A percentile compares a stretch with the other conserved stretches of the same genome.
phyloP scores from a whole-genome alignment of 352 stramenopile species.

The Phytophthora citricola region DNA sequence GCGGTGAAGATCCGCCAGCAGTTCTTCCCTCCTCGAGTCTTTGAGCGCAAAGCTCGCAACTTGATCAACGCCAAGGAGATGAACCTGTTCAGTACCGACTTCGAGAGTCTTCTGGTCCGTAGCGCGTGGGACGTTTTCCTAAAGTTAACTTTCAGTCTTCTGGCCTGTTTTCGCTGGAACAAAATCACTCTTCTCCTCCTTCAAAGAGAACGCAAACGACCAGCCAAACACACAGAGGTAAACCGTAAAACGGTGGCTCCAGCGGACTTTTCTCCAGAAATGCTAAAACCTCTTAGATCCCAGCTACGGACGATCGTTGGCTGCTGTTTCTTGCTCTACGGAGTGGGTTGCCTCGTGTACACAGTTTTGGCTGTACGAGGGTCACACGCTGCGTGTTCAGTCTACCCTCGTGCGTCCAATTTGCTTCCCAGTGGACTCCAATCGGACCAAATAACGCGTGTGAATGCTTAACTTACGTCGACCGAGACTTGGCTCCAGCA shows the following conservation, averaged over 20 bases:
- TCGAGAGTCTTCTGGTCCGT: slow-evolving; percentile 37
- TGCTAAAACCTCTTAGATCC: too few relatives aligned
- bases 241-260: background rate
- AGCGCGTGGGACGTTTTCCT: slow-evolving; percentile 29
- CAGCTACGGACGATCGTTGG: too few relatives aligned
- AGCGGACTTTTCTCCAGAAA: background rate
- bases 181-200: slow-evolving; percentile 35
- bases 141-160: slow-evolving; percentile 40
- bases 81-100: slow-evolving; percentile 44
- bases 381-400: slow-evolving; percentile 12
- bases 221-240: background rate
- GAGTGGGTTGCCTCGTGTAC: slow-evolving; percentile 4
- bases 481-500: slow-evolving; percentile 37
- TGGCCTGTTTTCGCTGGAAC: slow-evolving; percentile 38
- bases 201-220: slow-evolving; percentile 7
- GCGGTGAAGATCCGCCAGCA: slow-evolving; percentile 39
- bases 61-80: slow-evolving; percentile 38
- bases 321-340: background rate
- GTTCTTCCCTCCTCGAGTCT: slow-evolving; percentile 46
- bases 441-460: slow-evolving; percentile 11
- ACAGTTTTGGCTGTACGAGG: slow-evolving; percentile 21
- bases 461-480: slow-evolving; percentile 34
- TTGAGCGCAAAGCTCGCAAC: slow-evolving; percentile 45
- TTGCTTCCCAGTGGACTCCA: slow-evolving; percentile 10
- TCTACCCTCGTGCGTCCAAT: slow-evolving; percentile 23